phyloP scores from a whole-genome alignment of 1,284 basidiomycete genomes.

The Marasmius fiardii region DNA sequence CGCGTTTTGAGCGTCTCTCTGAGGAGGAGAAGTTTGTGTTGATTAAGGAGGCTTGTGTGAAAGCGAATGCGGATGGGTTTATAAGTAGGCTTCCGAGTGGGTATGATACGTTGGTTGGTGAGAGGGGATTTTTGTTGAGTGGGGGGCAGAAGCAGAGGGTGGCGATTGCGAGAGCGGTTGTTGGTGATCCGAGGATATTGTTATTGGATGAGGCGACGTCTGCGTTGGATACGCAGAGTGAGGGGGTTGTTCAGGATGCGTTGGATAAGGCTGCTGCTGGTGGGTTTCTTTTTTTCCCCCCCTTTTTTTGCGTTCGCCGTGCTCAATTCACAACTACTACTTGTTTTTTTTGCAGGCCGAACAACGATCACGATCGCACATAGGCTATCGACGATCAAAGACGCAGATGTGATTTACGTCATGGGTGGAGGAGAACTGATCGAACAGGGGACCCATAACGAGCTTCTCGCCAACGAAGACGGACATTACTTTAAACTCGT shows the following conservation, averaged over 20 bases:
- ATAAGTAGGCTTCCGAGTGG: constrained; percentile 81
- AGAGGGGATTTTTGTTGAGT: constrained; percentile 87
- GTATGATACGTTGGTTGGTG: constrained; percentile 91
- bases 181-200: constrained; percentile 84
- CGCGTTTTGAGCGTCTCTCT: constrained; percentile 61
- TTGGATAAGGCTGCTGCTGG: constrained; percentile 84
- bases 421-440: constrained; percentile 84
- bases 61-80: constrained; percentile 93
- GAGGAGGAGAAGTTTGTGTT: constrained; percentile 78
- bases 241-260: constrained; percentile 93
- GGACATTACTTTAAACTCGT: constrained; percentile 80
- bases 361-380: constrained; percentile 81
- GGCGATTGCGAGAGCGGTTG: constrained; percentile 91
- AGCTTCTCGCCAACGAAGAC: constrained; percentile 62
- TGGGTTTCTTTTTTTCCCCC: too few species aligned
- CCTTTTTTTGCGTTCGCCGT: too few species aligned
- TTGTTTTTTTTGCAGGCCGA: constrained; percentile 32
- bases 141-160: constrained; percentile 94
- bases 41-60: constrained; percentile 85
- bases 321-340: too few species aligned
- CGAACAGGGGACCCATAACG: constrained; percentile 82
- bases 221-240: constrained; percentile 87
- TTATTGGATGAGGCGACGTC: constrained; percentile 87
- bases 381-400: constrained; percentile 77
- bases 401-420: constrained; percentile 84